Conservation (phyloP, 371 early-diverging fungal species). For the Mortierella sp. region DNA sequence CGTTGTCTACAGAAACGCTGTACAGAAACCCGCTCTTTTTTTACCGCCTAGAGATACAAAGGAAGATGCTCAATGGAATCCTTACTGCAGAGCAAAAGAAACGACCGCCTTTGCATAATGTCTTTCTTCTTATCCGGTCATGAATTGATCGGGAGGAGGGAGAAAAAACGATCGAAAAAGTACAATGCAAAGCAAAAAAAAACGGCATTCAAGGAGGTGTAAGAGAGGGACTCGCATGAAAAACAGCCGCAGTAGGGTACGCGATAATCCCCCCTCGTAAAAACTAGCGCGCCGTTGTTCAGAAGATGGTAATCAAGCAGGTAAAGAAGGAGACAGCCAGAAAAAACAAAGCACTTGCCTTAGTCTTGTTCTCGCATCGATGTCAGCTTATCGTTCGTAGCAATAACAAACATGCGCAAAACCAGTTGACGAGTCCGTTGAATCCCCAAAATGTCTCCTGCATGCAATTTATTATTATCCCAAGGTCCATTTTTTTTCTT, state of each 20-base stretch:
- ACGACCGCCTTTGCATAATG: neutral
- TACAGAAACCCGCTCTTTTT: too few species aligned
- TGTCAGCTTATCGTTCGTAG: too few species aligned
- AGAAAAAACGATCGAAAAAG: neutral
- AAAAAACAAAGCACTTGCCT: neutral
- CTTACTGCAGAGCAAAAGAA: neutral
- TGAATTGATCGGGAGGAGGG: neutral
- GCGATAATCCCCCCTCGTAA: neutral
- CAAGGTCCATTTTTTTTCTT: neutral
- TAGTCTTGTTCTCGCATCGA: neutral
- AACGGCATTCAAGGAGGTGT: neutral
- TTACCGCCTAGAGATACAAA: neutral
- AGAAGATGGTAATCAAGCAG: neutral
- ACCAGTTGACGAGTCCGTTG: neutral
- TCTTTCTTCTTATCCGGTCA: too few species aligned
- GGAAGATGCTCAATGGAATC: neutral
- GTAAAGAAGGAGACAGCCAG: neutral
- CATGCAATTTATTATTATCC: neutral
- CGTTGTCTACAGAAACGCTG: too few species aligned
- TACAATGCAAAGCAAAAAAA: neutral
- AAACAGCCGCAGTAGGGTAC: neutral
- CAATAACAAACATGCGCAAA: neutral
- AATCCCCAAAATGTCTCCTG: neutral
- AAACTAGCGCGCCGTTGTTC: neutral
- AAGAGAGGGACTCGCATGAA: neutral